A percentile compares a stretch with the other conserved stretches of the same genome.
Conservation (phyloP, 331 rosid genomes). For the Erythrophleum ivorense region DNA sequence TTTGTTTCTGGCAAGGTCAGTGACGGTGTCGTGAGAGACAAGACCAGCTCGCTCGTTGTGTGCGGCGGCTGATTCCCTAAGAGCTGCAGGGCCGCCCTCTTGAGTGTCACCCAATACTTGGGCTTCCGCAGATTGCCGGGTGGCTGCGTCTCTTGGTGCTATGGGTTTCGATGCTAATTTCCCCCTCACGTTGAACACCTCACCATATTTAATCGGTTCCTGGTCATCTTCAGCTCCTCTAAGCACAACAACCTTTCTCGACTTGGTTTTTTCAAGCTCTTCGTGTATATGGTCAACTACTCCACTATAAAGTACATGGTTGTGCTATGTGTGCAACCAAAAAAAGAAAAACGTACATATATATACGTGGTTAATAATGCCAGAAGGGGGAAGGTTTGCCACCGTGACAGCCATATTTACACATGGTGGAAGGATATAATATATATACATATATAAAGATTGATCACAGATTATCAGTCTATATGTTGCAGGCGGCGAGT, state of each 20-base stretch:
- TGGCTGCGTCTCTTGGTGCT: slow-evolving; percentile 53
- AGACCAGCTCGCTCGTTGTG: slow-evolving; percentile 46
- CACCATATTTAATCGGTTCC: slow-evolving; percentile 56
- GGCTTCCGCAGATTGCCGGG: slow-evolving; percentile 59
- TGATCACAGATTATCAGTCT: neutral
- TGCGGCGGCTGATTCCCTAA: slow-evolving; percentile 57
- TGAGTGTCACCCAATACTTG: slow-evolving; percentile 44
- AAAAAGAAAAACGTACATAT: too few species aligned
- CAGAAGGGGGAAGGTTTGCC: neutral
- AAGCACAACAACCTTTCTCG: neutral
- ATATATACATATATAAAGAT: neutral
- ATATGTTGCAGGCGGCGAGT: slow-evolving; percentile 7
- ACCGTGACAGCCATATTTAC: neutral
- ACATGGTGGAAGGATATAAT: neutral
- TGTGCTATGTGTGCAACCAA: neutral
- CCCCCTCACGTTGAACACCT: slow-evolving; percentile 60
- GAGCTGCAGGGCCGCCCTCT: slow-evolving; percentile 55
- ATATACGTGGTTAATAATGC: too few species aligned
- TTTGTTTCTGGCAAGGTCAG: slow-evolving; percentile 39
- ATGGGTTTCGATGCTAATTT: slow-evolving; percentile 52
- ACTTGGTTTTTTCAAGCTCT: neutral
- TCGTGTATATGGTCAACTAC: neutral
- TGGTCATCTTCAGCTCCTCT: slow-evolving; percentile 29
- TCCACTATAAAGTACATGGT: neutral
- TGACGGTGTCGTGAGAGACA: slow-evolving; percentile 32